Percentiles rank a stretch among this genome's conserved stretches.
Evolutionary conservation across 1,284 basidiomycete genomes (phyloP).

Genomic region (Afroboletus lepidellus): DNA sequence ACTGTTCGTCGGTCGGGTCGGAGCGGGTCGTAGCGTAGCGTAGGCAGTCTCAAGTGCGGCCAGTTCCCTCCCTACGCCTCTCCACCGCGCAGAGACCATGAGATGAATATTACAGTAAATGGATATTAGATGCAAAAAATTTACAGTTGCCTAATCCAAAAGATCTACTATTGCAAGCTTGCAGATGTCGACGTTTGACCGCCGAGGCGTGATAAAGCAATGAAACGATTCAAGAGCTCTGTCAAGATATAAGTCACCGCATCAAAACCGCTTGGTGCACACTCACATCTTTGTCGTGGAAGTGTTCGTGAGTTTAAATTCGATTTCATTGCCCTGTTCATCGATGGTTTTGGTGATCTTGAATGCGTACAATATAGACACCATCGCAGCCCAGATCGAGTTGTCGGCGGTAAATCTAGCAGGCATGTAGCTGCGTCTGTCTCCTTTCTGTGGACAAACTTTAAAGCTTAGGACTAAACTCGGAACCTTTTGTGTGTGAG

Average conservation of each 20-base stretch:
- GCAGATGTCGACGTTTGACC: conserved; percentile 5
- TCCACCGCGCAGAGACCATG: too few relatives aligned
- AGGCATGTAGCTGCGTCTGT: too few relatives aligned
- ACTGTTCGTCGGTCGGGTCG: too few relatives aligned
- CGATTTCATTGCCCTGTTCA: conserved; percentile 18
- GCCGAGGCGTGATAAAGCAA: conserved; percentile 16
- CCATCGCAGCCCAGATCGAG: conserved; percentile 26
- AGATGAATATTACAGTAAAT: too few relatives aligned
- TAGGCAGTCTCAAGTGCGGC: too few relatives aligned
- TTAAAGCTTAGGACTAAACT: too few relatives aligned
- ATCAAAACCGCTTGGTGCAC: background rate
- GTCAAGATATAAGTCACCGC: background rate
- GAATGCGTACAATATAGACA: conserved; percentile 21
- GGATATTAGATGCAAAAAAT: too few relatives aligned
- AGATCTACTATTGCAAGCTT: background rate
- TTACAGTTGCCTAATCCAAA: too few relatives aligned
- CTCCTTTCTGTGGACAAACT: too few relatives aligned
- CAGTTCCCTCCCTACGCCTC: too few relatives aligned
- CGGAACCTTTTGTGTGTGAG: too few relatives aligned
- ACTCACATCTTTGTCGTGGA: conserved; percentile 18
- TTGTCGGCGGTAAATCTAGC: conserved; percentile 26
- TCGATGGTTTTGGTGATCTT: conserved; percentile 20
- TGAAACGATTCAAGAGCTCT: conserved; percentile 24
- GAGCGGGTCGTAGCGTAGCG: too few relatives aligned
- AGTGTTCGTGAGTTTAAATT: conserved; percentile 18